Evolutionary conservation across 1,284 basidiomycete genomes (phyloP).

Genomic region (Sparassis latifolia): DNA sequence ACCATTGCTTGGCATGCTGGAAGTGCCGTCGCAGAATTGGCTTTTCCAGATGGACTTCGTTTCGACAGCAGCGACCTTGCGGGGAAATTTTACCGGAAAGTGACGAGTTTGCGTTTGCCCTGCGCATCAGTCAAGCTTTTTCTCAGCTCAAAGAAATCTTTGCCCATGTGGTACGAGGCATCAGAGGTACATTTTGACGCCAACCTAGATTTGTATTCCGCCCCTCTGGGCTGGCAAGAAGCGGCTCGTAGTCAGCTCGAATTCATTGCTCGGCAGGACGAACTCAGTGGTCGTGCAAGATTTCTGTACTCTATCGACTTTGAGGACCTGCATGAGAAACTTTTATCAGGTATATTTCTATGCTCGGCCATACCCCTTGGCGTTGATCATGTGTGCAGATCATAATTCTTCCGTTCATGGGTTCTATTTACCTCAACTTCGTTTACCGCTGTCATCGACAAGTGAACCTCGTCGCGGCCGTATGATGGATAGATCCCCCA

Average conservation of each 20-base stretch:
- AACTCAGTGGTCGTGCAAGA: slow-evolving; percentile 55
- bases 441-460: slow-evolving; percentile 26
- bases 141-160: slow-evolving; percentile 31
- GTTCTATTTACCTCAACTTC: slow-evolving; percentile 52
- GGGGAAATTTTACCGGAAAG: slow-evolving; percentile 54
- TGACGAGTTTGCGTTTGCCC: slow-evolving; percentile 52
- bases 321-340: neutral
- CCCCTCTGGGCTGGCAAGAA: slow-evolving; percentile 53
- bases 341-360: slow-evolving; percentile 1
- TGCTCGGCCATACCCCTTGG: neutral
- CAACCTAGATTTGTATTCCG: slow-evolving; percentile 63
- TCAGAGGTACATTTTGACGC: slow-evolving; percentile 48
- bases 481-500: neutral
- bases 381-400: slow-evolving; percentile 19
- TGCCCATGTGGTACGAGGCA: slow-evolving; percentile 64
- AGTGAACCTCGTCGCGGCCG: neutral
- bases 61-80: slow-evolving; percentile 72
- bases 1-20: slow-evolving; percentile 51
- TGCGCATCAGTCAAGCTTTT: slow-evolving; percentile 39
- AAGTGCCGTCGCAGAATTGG: slow-evolving; percentile 48
- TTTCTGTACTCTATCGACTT: slow-evolving; percentile 38
- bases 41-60: slow-evolving; percentile 53
- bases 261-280: slow-evolving; percentile 73
- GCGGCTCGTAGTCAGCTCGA: slow-evolving; percentile 48
- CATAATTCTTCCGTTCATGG: slow-evolving; percentile 36